These are phyloP conservation scores for Posidonia oceanica DNA, from an alignment of 116 monocot genomes.

Conservation along the genomic window DNA sequence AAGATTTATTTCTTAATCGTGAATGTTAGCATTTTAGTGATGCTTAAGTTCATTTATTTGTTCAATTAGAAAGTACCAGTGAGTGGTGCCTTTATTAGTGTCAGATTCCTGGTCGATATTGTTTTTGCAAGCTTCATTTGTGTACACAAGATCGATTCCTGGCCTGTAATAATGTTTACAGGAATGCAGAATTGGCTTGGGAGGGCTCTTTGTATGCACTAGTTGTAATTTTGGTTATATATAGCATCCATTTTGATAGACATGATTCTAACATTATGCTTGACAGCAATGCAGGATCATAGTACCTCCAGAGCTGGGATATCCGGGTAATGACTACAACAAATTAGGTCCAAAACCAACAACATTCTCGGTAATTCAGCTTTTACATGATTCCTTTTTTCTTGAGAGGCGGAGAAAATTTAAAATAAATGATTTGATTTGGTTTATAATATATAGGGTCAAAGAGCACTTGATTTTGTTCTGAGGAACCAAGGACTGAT, in stretches of 20 bases:
- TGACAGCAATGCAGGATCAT: slow-evolving; percentile 70
- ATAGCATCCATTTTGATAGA: neutral
- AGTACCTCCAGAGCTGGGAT: slow-evolving; percentile 91
- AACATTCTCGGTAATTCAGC: slow-evolving; percentile 65
- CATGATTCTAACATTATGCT: slow-evolving; percentile 13
- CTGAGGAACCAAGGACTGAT: slow-evolving; percentile 87
- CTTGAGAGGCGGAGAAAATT: neutral
- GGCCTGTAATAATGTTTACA: too few species aligned
- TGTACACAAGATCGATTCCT: too few species aligned
- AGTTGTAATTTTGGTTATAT: neutral
- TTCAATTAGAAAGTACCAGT: too few species aligned
- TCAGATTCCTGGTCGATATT: too few species aligned
- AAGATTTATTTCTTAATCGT: neutral
- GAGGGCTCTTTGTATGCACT: too few species aligned
- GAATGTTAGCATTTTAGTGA: too few species aligned
- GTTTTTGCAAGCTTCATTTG: too few species aligned
- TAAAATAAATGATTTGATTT: neutral
- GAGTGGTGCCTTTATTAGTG: too few species aligned
- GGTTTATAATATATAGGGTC: slow-evolving; percentile 38
- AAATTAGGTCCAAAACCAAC: slow-evolving; percentile 79
- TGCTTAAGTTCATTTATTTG: too few species aligned
- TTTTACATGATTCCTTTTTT: neutral
- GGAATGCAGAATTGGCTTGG: too few species aligned
- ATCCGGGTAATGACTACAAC: slow-evolving; percentile 79
- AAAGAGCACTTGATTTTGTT: slow-evolving; percentile 92